These are phyloP conservation scores for Leptomonas seymouri DNA, from an alignment of 208 protist species.

Conservation along the genomic window DNA sequence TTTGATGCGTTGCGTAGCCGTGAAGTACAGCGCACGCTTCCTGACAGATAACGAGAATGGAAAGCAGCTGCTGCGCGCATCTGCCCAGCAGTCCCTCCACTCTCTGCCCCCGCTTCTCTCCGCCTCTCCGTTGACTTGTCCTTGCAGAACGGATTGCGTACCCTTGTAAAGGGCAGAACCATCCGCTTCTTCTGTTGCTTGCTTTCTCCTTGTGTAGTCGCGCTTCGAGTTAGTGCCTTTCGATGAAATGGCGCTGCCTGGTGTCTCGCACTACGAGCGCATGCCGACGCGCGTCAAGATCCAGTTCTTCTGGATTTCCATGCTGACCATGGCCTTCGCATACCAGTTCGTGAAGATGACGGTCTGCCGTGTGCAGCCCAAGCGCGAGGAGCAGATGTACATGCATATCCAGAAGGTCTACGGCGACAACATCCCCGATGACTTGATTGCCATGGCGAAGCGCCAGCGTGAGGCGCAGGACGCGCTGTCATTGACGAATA, in stretches of 20 bases:
- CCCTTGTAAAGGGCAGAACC: too few relatives aligned
- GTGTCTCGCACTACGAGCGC: conserved; percentile 78
- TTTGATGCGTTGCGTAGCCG: too few relatives aligned
- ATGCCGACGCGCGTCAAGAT: conserved; percentile 80
- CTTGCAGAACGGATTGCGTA: too few relatives aligned
- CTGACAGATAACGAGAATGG: too few relatives aligned
- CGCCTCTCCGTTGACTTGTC: too few relatives aligned
- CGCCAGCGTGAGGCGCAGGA: conserved; percentile 81
- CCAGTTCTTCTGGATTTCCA: conserved; percentile 79
- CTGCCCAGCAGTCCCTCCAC: too few relatives aligned
- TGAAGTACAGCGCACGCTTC: too few relatives aligned
- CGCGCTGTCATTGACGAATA: conserved; percentile 73
- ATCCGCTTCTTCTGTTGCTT: too few relatives aligned
- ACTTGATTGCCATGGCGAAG: conserved; percentile 63
- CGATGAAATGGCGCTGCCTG: conserved; percentile 57
- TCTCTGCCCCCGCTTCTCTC: too few relatives aligned
- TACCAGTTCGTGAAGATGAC: conserved; percentile 85
- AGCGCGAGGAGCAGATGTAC: conserved; percentile 90
- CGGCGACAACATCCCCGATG: conserved; percentile 75
- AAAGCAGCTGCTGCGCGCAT: too few relatives aligned
- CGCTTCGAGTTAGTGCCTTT: too few relatives aligned
- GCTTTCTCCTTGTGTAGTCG: too few relatives aligned
- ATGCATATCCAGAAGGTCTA: conserved; percentile 66
- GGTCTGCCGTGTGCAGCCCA: conserved; percentile 73
- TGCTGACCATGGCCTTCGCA: conserved; percentile 76